Conservation (phyloP, 2,329 filamentous ascomycete species). For the Cladobotryum mycophilum region DNA sequence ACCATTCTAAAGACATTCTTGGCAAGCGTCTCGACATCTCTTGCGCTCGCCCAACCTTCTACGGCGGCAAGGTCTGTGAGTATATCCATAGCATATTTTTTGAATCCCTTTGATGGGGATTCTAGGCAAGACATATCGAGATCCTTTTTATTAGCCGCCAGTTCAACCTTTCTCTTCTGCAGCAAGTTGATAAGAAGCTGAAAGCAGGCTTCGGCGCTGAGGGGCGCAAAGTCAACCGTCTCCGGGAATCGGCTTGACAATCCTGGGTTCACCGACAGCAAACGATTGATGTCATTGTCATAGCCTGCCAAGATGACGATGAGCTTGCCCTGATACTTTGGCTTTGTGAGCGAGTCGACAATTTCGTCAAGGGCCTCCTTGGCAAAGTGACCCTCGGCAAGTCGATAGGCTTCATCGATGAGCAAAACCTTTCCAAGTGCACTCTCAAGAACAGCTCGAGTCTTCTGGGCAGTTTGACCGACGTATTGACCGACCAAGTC, state of each 20-base stretch:
- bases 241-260: conserved; percentile 61
- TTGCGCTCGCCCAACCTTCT: conserved; percentile 55
- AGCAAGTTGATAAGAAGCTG: conserved; percentile 33
- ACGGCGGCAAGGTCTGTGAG: conserved; percentile 38
- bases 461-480: conserved; percentile 64
- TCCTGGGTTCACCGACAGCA: conserved; percentile 56
- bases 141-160: conserved; percentile 15
- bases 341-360: conserved; percentile 47
- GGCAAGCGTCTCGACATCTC: conserved; percentile 52
- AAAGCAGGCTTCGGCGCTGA: conserved; percentile 37
- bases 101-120: conserved; percentile 10
- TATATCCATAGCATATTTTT: conserved; percentile 7
- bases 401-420: conserved; percentile 66
- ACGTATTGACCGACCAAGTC: conserved; percentile 64
- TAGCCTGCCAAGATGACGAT: conserved; percentile 67
- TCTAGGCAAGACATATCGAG: conserved; percentile 23
- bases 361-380: conserved; percentile 51
- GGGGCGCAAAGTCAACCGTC: conserved; percentile 46
- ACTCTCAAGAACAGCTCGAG: conserved; percentile 49
- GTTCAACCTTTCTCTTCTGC: conserved; percentile 17
- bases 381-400: conserved; percentile 50
- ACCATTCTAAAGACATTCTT: conserved; percentile 41
- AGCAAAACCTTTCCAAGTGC: conserved; percentile 62
- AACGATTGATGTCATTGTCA: conserved; percentile 55
- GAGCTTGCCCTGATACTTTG: conserved; percentile 51